phyloP scores from a whole-genome alignment of 1,284 basidiomycete genomes.

The Fomes fomentarius region DNA sequence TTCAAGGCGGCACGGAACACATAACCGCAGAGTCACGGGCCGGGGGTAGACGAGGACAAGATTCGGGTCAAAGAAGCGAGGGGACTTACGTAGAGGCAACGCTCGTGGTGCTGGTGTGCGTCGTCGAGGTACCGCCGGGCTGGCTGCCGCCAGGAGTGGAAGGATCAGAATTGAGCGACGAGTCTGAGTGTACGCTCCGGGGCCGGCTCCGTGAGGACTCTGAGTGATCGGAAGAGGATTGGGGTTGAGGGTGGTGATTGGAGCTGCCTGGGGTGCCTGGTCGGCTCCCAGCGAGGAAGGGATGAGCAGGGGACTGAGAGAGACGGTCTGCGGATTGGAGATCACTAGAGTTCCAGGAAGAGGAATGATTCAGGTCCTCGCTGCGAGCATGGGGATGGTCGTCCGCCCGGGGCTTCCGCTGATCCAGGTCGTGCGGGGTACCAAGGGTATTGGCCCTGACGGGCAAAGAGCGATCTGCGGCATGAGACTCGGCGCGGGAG shows the following conservation, averaged over 20 bases:
- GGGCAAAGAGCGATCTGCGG: slow-evolving; percentile 57
- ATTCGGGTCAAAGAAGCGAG: slow-evolving; percentile 6
- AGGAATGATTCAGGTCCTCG: slow-evolving; percentile 70
- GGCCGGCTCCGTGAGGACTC: slow-evolving; percentile 45
- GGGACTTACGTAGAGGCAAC: slow-evolving; percentile 34
- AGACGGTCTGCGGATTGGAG: slow-evolving; percentile 26
- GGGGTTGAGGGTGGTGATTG: slow-evolving; percentile 42
- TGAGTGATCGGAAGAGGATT: slow-evolving; percentile 54
- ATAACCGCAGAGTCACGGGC: background rate
- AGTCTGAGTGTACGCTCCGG: slow-evolving; percentile 48
- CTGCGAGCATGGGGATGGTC: slow-evolving; percentile 57
- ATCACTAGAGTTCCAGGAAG: slow-evolving; percentile 28
- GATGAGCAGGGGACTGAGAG: slow-evolving; percentile 48
- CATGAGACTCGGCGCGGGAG: slow-evolving; percentile 33
- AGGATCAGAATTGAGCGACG: slow-evolving; percentile 51
- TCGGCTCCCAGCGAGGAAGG: slow-evolving; percentile 53
- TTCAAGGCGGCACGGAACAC: too few species aligned
- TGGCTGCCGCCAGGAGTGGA: slow-evolving; percentile 47
- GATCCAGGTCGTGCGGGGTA: slow-evolving; percentile 54
- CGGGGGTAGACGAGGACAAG: slow-evolving; percentile 32
- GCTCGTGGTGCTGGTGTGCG: slow-evolving; percentile 36
- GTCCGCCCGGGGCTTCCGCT: slow-evolving; percentile 45
- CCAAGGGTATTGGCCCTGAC: slow-evolving; percentile 64
- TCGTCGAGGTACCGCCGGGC: slow-evolving; percentile 49
- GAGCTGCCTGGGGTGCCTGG: slow-evolving; percentile 57